Base-by-base conservation (phyloP, 352 stramenopile species). In the Globisporangium uncinulatum region DNA sequence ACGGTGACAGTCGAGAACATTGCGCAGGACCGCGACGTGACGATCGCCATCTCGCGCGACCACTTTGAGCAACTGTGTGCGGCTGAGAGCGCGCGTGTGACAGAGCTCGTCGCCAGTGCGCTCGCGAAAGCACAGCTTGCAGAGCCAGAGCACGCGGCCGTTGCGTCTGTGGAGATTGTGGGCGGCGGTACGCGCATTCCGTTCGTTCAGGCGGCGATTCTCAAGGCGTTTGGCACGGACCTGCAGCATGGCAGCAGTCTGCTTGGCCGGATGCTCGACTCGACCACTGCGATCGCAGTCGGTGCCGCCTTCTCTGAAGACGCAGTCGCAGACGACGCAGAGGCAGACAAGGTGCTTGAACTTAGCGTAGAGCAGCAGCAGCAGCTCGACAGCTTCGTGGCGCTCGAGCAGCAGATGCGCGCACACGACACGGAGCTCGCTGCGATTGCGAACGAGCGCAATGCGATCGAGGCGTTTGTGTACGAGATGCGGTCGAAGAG, bases 401-500 rank as follows among this genome's bases (percentile, higher is more conserved):
- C 65, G 19, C 39, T 86, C 17, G 87, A 96, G 59, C 59, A 74
- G 29, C 66, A 86, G 63, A 89, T 96, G 61, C 77, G 89, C 45
- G 67, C 70, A 19, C 74, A 71, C 45, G 87, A 96, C 68, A 69
- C 78, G 24, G 70, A 89, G 17, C 67, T 94, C 47, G 57, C 70
- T 13, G 73, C 76, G 14, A 84, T 95, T 43, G 85, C 86, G 29
- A 66, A 96, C 47, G 84, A 93, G 43, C 78, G 77, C 56, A 97
- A 97, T 70, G 83, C 86, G 50, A 89, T 97, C 43, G 91, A 97
- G 63, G 75, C 79, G 53, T 95, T 96, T 57, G 73, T 95, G 44
- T 96, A 96, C 62, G 86, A 96, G 57, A 96, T 96, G 78, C 84
- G 87, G 17, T 75, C 75, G n/a, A 94, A 94, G 65, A 62, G 63